Percentiles rank a stretch among this genome's conserved stretches.
Conservation (phyloP, 345 rosid genomes). For the Gossypioides kirkii region DNA sequence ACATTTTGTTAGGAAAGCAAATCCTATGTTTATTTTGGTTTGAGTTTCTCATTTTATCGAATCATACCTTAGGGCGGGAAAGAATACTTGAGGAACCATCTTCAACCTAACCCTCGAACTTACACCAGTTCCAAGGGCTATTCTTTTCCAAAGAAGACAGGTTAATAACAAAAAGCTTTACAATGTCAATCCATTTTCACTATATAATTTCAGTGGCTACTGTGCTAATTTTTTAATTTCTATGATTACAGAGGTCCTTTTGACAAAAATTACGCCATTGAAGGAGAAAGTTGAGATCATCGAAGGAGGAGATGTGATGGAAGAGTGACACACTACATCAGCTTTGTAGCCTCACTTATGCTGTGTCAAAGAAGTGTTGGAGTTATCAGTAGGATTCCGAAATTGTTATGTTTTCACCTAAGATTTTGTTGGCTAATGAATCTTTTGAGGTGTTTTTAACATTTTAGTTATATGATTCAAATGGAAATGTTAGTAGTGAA, state of each 20-base stretch:
- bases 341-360: not conserved
- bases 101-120: conserved; percentile 73
- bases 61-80: conserved; percentile 48
- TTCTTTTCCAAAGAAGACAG: conserved; percentile 66
- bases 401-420: not conserved
- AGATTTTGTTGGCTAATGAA: conserved; percentile 1
- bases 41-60: conserved; percentile 13
- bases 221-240: not conserved
- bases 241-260: conserved; percentile 58
- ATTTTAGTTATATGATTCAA: not conserved
- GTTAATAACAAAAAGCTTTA: conserved; percentile 26
- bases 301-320: conserved; percentile 75
- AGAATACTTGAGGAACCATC: conserved; percentile 74
- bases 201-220: not conserved
- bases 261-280: conserved; percentile 58
- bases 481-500: not conserved
- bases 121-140: conserved; percentile 53
- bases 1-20: not conserved
- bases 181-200: not conserved
- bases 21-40: not conserved
- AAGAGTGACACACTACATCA: conserved; percentile 35
- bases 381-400: not conserved
- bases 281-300: conserved; percentile 46
- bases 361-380: conserved; percentile 4
- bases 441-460: not conserved